Evolutionary conservation across 1,284 basidiomycete species (phyloP), one percentile per base, ranked within the genome.

Genomic region (Meripilus lineatus): DNA sequence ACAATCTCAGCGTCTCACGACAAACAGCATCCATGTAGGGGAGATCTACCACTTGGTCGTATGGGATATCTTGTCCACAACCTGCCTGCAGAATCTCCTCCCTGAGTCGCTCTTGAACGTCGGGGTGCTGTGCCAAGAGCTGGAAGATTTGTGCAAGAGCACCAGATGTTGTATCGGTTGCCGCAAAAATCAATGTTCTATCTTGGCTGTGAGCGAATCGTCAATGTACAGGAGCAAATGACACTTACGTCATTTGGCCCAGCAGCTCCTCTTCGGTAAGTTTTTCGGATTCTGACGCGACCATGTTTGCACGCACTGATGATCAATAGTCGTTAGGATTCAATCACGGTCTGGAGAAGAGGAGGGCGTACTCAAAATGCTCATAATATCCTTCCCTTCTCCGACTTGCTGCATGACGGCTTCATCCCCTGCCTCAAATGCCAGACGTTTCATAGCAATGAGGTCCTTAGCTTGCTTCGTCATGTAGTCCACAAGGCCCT

Each of bases 211-310:
- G 21, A 13, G 22, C 5, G 20, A 5, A 5, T 18, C 20, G 2
- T 11, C 3, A 18, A 13, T 38, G 5, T 18, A 18, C 15, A 38
- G 18, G 10, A 18, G 17, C 13, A 32, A 25, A 24, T 37, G n/a
- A 40, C 15, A 30, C 54, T 30, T 35, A 58, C 56, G 49, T 48
- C 23, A 62, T 53, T 26, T 63, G 61, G 3, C 53, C 57, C 21
- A 56, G 32, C 6, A 60, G 17, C 45, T 60, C 58, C 3, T 56
- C 51, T 17, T 62, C 58, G 0, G 49, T 46, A n/a, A 61, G 51
- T 40, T 45, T 44, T 22, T 64, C 61, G 4, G 45, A 47, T 20
- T 53, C 50, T 1, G 48, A n/a, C 0, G 50, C 52, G 2, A 36
- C 39, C 45, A 55, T 50, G 45, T 64, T 60, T 10, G 54, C 55